Percentiles rank a stretch among this genome's conserved stretches.
phyloP scores from a whole-genome alignment of 2,329 filamentous ascomycete genomes.

The Pyrenophora graminea region DNA sequence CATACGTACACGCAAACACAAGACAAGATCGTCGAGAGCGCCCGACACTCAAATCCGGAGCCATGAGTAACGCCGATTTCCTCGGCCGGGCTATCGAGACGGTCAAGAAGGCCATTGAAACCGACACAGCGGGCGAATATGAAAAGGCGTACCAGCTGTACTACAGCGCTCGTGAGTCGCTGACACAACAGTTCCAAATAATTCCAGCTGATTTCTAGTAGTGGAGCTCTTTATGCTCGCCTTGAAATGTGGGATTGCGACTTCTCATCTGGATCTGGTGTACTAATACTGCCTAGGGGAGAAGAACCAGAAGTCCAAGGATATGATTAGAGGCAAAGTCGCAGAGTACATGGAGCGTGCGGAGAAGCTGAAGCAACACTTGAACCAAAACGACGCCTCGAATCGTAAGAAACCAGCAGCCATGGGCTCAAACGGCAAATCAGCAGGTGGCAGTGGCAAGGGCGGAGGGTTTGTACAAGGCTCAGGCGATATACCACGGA shows the following conservation, averaged over 20 bases:
- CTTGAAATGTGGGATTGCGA: slow-evolving; percentile 70
- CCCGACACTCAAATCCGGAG: slow-evolving; percentile 12
- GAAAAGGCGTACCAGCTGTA: slow-evolving; percentile 96
- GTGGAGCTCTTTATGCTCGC: slow-evolving; percentile 99
- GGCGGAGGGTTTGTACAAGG: slow-evolving; percentile 52
- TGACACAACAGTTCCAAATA: background rate
- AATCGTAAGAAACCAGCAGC: slow-evolving; percentile 72
- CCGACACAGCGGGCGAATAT: slow-evolving; percentile 93
- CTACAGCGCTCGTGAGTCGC: slow-evolving; percentile 69
- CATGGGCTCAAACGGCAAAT: slow-evolving; percentile 73
- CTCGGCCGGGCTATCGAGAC: slow-evolving; percentile 93
- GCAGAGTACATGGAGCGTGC: slow-evolving; percentile 98
- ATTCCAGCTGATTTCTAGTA: slow-evolving; percentile 26
- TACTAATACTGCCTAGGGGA: slow-evolving; percentile 61
- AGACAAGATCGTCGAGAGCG: background rate
- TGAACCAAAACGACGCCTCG: slow-evolving; percentile 70
- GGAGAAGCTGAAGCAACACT: slow-evolving; percentile 93
- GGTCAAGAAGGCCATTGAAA: slow-evolving; percentile 96
- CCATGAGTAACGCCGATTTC: slow-evolving; percentile 95
- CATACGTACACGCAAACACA: slow-evolving; percentile 8
- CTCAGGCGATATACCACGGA: background rate
- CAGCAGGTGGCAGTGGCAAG: slow-evolving; percentile 65
- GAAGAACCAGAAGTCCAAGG: slow-evolving; percentile 96
- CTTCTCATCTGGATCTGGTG: slow-evolving; percentile 4
- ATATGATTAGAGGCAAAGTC: slow-evolving; percentile 94